Evolutionary conservation across 139 green algal species (phyloP).

Genomic region (Coelastrella sp.): DNA sequence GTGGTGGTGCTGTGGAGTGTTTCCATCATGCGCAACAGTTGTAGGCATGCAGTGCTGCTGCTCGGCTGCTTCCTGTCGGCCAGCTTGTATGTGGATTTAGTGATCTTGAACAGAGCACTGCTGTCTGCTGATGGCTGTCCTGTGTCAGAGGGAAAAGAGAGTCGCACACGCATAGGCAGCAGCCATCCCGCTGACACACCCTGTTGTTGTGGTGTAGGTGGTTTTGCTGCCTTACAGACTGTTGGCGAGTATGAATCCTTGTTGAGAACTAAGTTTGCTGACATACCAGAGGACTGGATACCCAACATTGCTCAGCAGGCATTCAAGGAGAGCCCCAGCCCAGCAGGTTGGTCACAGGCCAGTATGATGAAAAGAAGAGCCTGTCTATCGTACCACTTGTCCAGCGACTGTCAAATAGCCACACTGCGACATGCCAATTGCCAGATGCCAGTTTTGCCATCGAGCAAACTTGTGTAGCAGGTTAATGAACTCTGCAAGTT

Average conservation of each 20-base stretch:
- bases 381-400: not conserved
- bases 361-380: not conserved
- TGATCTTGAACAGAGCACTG: no score
- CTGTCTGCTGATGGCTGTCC: no score
- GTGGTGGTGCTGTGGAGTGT: no score
- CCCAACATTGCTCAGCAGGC: conserved; percentile 46
- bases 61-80: no score
- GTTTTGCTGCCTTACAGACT: conserved; percentile 47
- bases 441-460: no score
- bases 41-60: no score
- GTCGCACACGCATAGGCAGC: not conserved
- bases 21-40: no score
- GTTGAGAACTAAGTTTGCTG: conserved; percentile 51
- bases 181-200: not conserved
- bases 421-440: no score
- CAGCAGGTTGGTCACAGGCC: conserved; percentile 38
- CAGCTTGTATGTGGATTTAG: no score
- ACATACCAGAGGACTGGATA: conserved; percentile 62
- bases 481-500: no score
- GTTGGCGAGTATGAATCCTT: conserved; percentile 63
- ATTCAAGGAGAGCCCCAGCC: conserved; percentile 23
- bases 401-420: not conserved
- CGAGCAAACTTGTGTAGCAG: no score
- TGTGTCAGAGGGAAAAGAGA: no score
- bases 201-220: not conserved